Evolutionary conservation across 257 asterid genomes (phyloP), one percentile per base, ranked within the genome.

Genomic region (Cruciata laevipes): DNA sequence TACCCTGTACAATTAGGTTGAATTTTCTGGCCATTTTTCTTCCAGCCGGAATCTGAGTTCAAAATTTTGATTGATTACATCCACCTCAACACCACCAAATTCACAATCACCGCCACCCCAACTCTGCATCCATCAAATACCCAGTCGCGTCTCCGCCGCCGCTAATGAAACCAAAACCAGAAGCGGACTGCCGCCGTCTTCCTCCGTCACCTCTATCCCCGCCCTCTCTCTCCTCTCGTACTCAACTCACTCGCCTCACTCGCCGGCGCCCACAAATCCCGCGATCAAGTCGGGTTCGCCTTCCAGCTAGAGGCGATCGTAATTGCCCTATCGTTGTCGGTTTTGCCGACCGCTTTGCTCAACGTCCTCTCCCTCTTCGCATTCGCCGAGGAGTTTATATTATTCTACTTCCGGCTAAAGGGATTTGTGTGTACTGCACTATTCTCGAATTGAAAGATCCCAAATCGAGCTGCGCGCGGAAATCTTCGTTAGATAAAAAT

Each of bases 381-480:
- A 66, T 90, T 93, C n/a, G 87, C 76, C 0, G 95, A 90, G 73
- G 97, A 88, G 61, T 90, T 93, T 74, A 33, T 87, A 65, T 63
- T 90, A 83, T 90, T 93, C 66, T 90, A 88, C 77, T 67, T 81
- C 14, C 85, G 87, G 42, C 82, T 76, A 13, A 93, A 93, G 78
- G 80, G 21, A 73, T 90, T 33, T 93, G 99, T 63, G 64, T 87
- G 30, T 81, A 88, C 67, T 93, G 90, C 66, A 88, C 99, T 1
- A 5, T 90, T 52, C 83, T 90, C 32, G 95, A 90, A 70, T 68
- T 93, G 25, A 88, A 76, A 77, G 80, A 78, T 70, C 82, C 87
- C 18, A 75, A 81, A 66, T 82, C 82, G 20, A 78, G 49, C 69
- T 80, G 82, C 35, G 83, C 96, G 0, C 78, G 77, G 70, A n/a